Evolutionary conservation across 2,329 filamentous ascomycete genomes (phyloP), one percentile per base, ranked within the genome.

Genomic region (Epichloe amarillans): DNA sequence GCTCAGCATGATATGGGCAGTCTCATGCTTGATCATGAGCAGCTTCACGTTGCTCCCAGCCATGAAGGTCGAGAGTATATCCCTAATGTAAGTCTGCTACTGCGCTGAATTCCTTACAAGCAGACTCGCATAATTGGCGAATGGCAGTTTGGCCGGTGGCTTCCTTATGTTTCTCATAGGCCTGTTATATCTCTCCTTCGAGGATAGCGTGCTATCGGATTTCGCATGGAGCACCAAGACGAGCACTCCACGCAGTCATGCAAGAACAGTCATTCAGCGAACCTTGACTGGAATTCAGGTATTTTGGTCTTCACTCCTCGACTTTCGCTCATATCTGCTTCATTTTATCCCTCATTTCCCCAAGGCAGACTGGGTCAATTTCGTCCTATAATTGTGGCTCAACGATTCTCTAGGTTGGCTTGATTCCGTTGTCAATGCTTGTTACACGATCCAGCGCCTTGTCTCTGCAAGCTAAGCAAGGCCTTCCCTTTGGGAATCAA

Each of bases 41-140:
- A 76, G 79, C 3, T 98, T 98, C 62, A 98, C 93, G 0, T 68
- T 97, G 14, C 73, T 98, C 2, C 86, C 88, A 1, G 93, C 88
- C 2, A 83, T 86, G 66, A 98, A 97, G 66, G 71, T 80, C 1
- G 94, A 98, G 63, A 80, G 85, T 58, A 64, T 88, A 4, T 75
- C 72, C 50, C 72, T 88, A 26, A 88, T 95, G 84, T 90, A 72
- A 63, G 78, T 69, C 26, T 14, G 3, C 2, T 7, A 30, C 19
- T 15, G 2, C 14, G 19, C 30, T 1, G 17, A 26, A 14, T 33
- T 17, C 19, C n/a, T 21, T 37, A 33, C 35, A 48, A 47, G 35
- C 35, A 30, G 14, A 4, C n/a, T 26, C 4, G 17, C 14, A 30
- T 21, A 15, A 36, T 7, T 21, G n/a, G 19, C 15, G 21, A 21